A percentile compares a stretch with the other conserved stretches of the same genome.
These are phyloP conservation scores for Populus tomentosa DNA, from an alignment of 441 rosid genomes.

Conservation along the genomic window DNA sequence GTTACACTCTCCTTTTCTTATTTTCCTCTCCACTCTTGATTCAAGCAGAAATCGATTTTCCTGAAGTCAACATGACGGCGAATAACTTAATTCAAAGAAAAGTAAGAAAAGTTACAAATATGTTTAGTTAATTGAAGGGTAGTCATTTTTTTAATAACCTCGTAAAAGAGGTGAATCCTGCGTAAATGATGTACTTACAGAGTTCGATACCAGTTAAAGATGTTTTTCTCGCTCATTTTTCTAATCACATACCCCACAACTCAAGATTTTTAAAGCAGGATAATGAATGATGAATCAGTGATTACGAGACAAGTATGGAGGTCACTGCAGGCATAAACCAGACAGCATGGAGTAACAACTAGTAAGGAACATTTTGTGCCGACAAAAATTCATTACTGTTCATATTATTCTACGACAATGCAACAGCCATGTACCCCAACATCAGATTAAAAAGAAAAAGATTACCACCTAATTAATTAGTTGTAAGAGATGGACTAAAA, in stretches of 20 bases:
- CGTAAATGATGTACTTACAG: not conserved
- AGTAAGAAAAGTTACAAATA: too few species aligned
- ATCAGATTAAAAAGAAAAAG: not conserved
- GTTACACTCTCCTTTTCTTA: not conserved
- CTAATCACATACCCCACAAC: not conserved
- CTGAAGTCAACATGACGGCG: not conserved
- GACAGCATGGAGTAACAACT: not conserved
- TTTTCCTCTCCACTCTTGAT: too few species aligned
- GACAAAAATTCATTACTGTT: slow-evolving; percentile 1
- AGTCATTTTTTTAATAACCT: not conserved
- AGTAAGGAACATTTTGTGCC: slow-evolving; percentile 2
- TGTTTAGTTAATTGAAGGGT: not conserved
- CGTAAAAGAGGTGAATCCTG: not conserved
- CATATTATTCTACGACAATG: not conserved
- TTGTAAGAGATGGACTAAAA: not conserved
- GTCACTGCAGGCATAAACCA: not conserved
- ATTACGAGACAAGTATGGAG: not conserved
- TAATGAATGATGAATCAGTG: not conserved
- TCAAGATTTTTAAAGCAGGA: not conserved
- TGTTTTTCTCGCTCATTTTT: not conserved
- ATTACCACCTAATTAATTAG: slow-evolving; percentile 4
- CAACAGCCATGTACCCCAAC: not conserved
- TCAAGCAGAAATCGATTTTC: not conserved
- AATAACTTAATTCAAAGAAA: too few species aligned
- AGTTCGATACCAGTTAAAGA: not conserved